Percentiles rank a stretch among this genome's conserved stretches.
These are phyloP conservation scores for Excoecaria agallocha DNA, from an alignment of 345 rosid genomes.

Conservation along the genomic window DNA sequence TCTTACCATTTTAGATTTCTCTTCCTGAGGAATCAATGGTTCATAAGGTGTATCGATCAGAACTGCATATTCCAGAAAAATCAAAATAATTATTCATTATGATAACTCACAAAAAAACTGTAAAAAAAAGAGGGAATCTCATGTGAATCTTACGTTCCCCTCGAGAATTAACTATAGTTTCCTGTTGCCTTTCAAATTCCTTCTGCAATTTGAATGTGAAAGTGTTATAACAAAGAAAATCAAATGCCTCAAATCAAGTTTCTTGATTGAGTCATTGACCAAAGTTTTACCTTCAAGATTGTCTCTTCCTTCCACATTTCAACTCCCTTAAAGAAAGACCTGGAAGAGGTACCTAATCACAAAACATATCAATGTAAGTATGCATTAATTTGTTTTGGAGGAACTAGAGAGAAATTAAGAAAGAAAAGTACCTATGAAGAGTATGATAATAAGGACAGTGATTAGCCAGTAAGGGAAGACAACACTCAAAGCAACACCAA, in stretches of 20 bases:
- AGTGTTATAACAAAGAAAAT: not conserved
- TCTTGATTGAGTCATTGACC: not conserved
- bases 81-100: not conserved
- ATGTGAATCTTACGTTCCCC: constrained; percentile 72
- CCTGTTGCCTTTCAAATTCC: constrained; percentile 49
- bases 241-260: not conserved
- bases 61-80: constrained; percentile 40
- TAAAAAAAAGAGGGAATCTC: not conserved
- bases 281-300: constrained; percentile 48
- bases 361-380: not conserved
- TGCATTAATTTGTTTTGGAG: not conserved
- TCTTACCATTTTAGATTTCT: constrained; percentile 61
- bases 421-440: constrained; percentile 53
- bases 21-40: constrained; percentile 64
- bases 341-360: constrained; percentile 65
- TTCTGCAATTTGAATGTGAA: constrained; percentile 46
- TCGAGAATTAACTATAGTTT: constrained; percentile 47
- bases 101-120: not conserved
- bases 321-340: constrained; percentile 70
- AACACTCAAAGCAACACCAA: constrained; percentile 87
- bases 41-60: constrained; percentile 72
- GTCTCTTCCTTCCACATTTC: constrained; percentile 96
- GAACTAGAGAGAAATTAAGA: not conserved
- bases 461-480: constrained; percentile 96
- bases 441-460: constrained; percentile 83